Percentiles rank a stretch among this genome's conserved stretches.
phyloP scores from a whole-genome alignment of 768 basidiomycete genomes.

The Mycena albidolilacea region DNA sequence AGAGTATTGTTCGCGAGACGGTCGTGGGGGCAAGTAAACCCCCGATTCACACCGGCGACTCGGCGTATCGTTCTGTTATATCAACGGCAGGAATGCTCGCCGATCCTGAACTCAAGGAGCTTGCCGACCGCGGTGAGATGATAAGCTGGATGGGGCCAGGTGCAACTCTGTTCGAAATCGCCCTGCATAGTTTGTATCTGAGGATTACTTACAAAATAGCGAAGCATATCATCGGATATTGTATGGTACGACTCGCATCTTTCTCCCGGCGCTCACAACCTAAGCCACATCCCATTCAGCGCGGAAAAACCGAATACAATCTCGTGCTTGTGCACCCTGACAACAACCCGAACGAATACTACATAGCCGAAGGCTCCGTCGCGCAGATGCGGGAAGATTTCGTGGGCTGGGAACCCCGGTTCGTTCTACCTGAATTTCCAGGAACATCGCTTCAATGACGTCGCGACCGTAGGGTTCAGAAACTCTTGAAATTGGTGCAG shows the following conservation, averaged over 20 bases:
- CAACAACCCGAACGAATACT: constrained; percentile 58
- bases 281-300: constrained; percentile 34
- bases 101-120: constrained; percentile 65
- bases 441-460: background rate
- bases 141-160: constrained; percentile 73
- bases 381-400: constrained; percentile 65
- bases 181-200: background rate
- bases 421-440: background rate
- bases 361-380: constrained; percentile 57
- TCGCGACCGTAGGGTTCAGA: constrained; percentile 53
- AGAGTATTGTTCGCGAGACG: constrained; percentile 63
- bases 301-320: constrained; percentile 60
- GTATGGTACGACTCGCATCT: constrained; percentile 44
- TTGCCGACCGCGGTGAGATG: constrained; percentile 68
- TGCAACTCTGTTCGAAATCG: background rate
- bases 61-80: constrained; percentile 72
- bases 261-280: background rate
- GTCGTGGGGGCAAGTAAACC: constrained; percentile 62
- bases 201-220: background rate
- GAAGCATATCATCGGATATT: constrained; percentile 55
- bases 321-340: constrained; percentile 62
- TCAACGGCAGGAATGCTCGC: constrained; percentile 59
- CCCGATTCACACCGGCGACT: constrained; percentile 71
- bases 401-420: constrained; percentile 66
- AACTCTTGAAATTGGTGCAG: constrained; percentile 61